These are phyloP conservation scores for Cadophora sp. DNA, from an alignment of 2,329 filamentous ascomycete species.

Conservation along the genomic window DNA sequence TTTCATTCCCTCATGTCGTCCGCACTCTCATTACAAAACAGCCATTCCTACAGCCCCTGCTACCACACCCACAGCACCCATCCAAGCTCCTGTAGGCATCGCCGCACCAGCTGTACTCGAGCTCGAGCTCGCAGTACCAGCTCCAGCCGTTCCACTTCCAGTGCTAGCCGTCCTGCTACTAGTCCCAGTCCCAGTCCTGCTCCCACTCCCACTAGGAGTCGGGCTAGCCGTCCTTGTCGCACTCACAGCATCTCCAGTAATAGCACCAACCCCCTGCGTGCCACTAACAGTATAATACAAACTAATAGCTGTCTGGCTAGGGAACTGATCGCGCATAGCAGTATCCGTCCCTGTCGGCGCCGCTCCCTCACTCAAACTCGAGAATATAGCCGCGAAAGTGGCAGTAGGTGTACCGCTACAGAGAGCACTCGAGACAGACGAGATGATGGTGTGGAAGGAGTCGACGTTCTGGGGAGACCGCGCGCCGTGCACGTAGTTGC, in stretches of 20 bases:
- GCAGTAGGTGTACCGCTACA: conserved; percentile 51
- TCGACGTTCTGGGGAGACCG: conserved; percentile 47
- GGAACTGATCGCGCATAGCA: conserved; percentile 45
- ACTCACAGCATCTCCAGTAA: conserved; percentile 50
- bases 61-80: conserved; percentile 39
- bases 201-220: neutral
- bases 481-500: conserved; percentile 50
- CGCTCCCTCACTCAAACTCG: conserved; percentile 40
- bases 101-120: conserved; percentile 42
- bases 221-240: conserved; percentile 45
- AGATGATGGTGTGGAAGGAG: conserved; percentile 48
- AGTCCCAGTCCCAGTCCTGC: neutral
- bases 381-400: conserved; percentile 47
- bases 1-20: too few relatives aligned
- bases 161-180: neutral
- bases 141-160: conserved; percentile 10
- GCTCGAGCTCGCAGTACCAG: conserved; percentile 26
- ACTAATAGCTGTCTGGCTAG: conserved; percentile 50
- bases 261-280: conserved; percentile 49
- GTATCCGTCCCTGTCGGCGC: conserved; percentile 45
- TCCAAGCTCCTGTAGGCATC: conserved; percentile 35
- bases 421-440: conserved; percentile 46
- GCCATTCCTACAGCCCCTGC: conserved; percentile 44
- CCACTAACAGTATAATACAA: conserved; percentile 52
- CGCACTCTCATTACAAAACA: conserved; percentile 35